Percentiles rank a stretch among this genome's conserved stretches.
These are phyloP conservation scores for Chenopodium berlandieri DNA, from an alignment of 148 eudicot genomes.

Conservation along the genomic window DNA sequence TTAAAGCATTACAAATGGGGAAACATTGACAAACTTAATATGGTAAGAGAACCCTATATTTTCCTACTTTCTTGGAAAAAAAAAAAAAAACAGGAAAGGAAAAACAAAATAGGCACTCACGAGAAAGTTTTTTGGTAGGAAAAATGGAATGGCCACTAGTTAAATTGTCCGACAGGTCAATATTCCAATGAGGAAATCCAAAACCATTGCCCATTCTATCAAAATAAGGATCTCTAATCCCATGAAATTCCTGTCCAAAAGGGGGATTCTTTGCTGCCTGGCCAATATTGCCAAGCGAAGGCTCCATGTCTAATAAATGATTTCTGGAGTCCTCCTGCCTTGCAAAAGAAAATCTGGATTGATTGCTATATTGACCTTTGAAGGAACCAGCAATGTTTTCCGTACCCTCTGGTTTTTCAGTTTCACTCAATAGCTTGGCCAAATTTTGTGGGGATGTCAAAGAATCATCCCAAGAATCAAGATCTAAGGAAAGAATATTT, in stretches of 20 bases:
- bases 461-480: conserved; percentile 79
- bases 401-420: conserved; percentile 52
- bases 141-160: conserved; percentile 38
- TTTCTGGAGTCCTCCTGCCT: conserved; percentile 65
- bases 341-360: conserved; percentile 97
- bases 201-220: conserved; percentile 42
- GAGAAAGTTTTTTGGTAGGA: conserved; percentile 49
- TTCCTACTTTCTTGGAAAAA: neutral
- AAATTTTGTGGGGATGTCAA: conserved; percentile 72
- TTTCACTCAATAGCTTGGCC: conserved; percentile 62
- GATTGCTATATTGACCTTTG: conserved; percentile 66
- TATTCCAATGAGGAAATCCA: conserved; percentile 46
- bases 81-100: too few species aligned
- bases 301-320: conserved; percentile 34
- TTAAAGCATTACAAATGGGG: too few species aligned
- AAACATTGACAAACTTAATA: neutral
- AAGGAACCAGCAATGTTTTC: conserved; percentile 44
- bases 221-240: conserved; percentile 37
- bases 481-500: conserved; percentile 76
- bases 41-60: neutral
- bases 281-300: conserved; percentile 41
- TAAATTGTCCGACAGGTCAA: conserved; percentile 39
- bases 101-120: conserved; percentile 38
- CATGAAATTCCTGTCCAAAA: conserved; percentile 39
- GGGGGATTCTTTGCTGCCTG: conserved; percentile 33